Base-by-base conservation (phyloP, 257 asterid species). In the Plantago ovata region DNA sequence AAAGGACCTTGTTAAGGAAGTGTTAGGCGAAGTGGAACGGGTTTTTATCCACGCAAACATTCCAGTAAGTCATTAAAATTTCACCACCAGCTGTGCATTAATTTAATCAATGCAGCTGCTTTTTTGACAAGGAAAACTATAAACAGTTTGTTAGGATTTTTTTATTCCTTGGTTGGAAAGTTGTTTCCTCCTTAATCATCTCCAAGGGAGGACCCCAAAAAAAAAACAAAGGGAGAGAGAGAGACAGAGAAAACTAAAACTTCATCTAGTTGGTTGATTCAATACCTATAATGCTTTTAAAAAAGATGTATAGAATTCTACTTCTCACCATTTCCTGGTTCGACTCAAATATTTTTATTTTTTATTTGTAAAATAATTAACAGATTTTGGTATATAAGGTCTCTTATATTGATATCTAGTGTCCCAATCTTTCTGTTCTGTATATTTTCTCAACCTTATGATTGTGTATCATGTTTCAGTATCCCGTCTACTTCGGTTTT, bases 401-500 rank as follows among this genome's bases (percentile, higher is more conserved):
- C n/a, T n/a, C n/a, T n/a, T n/a, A n/a, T n/a, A n/a, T n/a, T n/a
- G n/a, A n/a, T n/a, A n/a, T n/a, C n/a, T n/a, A n/a, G n/a, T n/a
- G n/a, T n/a, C n/a, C n/a, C n/a, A n/a, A n/a, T n/a, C n/a, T n/a
- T n/a, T n/a, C n/a, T n/a, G n/a, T n/a, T n/a, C n/a, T n/a, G n/a
- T n/a, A n/a, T n/a, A n/a, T n/a, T n/a, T n/a, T n/a, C n/a, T n/a
- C n/a, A n/a, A n/a, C n/a, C n/a, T 49, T 19, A 6, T 50, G 0
- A 32, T 61, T 47, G 61, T n/a, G 40, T 54, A 41, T 61, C 61
- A 42, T 81, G 63, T 72, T 79, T 58, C 94, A 91, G 98, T 87
- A 83, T 78, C 98, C 98, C 21, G 96, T 91, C 48, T 91, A 91
- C 82, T 91, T 91, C 70, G 85, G 95, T 42, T 91, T 91, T 73